Evolutionary conservation across 768 basidiomycete species (phyloP).

Genomic region (Tylopilus vinaceipallidus): DNA sequence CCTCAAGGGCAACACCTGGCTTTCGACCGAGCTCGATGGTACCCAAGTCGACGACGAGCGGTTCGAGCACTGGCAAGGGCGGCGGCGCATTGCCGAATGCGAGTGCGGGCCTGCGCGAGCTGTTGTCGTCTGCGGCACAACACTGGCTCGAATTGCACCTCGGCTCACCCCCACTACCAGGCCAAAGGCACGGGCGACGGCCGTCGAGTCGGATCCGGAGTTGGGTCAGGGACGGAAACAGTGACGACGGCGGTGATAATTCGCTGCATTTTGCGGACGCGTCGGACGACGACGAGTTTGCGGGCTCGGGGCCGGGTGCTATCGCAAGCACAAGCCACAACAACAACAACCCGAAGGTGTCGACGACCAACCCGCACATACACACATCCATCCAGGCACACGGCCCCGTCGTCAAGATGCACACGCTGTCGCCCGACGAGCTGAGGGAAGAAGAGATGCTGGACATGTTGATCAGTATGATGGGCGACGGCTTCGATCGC

Average conservation of each 20-base stretch:
- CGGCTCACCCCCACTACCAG: not conserved
- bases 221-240: slow-evolving; percentile 13
- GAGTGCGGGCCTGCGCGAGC: slow-evolving; percentile 9
- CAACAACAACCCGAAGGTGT: too few relatives aligned
- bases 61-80: too few relatives aligned
- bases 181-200: slow-evolving; percentile 10
- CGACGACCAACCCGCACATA: too few relatives aligned
- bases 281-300: slow-evolving; percentile 15
- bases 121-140: slow-evolving; percentile 24
- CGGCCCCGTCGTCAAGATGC: slow-evolving; percentile 12
- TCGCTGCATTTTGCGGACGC: slow-evolving; percentile 16
- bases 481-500: slow-evolving; percentile 40
- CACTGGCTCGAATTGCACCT: slow-evolving; percentile 26
- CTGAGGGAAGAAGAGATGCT: slow-evolving; percentile 33
- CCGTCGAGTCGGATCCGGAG: slow-evolving; percentile 12
- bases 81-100: not conserved
- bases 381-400: too few relatives aligned
- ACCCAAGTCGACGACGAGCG: not conserved
- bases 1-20: not conserved
- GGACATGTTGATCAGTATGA: slow-evolving; percentile 35
- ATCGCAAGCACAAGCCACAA: too few relatives aligned
- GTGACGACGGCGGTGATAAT: slow-evolving; percentile 8
- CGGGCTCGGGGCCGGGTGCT: too few relatives aligned
- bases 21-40: not conserved
- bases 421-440: slow-evolving; percentile 20